Evolutionary conservation across 805 yeast species (phyloP), one percentile per base, ranked within the genome.

Genomic region (Monosporozyma yasuniensis): DNA sequence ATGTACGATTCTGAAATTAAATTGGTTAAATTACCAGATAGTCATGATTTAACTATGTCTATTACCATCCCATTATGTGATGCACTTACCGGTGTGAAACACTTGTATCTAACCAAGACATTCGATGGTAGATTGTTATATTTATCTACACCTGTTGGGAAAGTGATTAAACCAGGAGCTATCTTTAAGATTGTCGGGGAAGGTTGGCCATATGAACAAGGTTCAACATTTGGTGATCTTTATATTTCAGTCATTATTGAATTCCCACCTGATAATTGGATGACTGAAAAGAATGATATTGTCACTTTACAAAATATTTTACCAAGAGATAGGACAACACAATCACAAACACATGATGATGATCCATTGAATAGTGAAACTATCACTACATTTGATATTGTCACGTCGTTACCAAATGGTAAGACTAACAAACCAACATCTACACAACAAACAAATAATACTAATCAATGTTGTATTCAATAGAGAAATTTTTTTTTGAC

Each of bases 241-340:
- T 88, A 80, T 59, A 72, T 89, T 16, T 77, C 74, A 47, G 65
- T 87, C n/a, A 78, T 78, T 19, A 79, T 90, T 47, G 87, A 81
- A 57, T 89, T 90, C 64, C 97, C 96, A 2, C 73, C 74, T 34
- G 95, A 88, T 65, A 78, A 82, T 59, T 89, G 96, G 96, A 82
- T 83, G 59, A 66, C 78, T 56, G 96, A 88, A 63, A 78, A 75
- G 58, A 73, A 79, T 50, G 96, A 88, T 60, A 48, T 82, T 3
- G 51, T 66, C 22, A 77, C 74, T 52, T 68, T 85, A 47, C 72
- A 70, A 55, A 77, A 79, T 51, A 68, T 83, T 19, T 67, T 85
- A 46, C 89, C 86, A 7, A n/a, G 16, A 2, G 22, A 27, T 43
- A 19, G 9, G 8, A 25, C 16, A 12, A 41, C 25, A 16, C 21